Evolutionary conservation across 768 basidiomycete species (phyloP).

Genomic region (Dentipellis sp.): DNA sequence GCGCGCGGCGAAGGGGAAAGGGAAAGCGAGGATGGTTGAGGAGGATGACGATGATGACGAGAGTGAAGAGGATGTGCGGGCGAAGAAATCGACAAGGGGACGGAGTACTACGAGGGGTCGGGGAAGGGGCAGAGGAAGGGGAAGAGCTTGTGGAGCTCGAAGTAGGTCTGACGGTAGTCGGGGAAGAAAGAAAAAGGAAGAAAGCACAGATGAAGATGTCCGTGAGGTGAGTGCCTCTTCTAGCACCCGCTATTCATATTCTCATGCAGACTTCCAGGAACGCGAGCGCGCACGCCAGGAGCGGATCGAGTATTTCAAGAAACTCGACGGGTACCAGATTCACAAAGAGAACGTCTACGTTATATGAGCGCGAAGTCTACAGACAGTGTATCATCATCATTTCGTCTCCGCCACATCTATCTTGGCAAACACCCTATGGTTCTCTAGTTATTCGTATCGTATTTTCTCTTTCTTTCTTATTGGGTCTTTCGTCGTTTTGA

Average conservation of each 20-base stretch:
- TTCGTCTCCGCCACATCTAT: neutral
- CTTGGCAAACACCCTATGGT: neutral
- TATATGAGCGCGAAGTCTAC: constrained; percentile 1
- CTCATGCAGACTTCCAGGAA: neutral
- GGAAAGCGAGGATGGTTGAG: neutral
- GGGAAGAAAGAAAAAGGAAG: constrained; percentile 10
- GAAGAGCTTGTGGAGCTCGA: neutral
- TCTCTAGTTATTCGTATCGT: neutral
- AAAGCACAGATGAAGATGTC: constrained; percentile 14
- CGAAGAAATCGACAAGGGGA: neutral
- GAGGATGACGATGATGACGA: neutral
- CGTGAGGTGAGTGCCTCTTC: constrained; percentile 8
- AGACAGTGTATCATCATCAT: neutral
- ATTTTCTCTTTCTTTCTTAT: neutral
- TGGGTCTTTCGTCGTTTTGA: no score
- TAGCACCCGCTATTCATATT: neutral
- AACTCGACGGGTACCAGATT: constrained; percentile 11
- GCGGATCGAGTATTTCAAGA: constrained; percentile 14
- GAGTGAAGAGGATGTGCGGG: neutral
- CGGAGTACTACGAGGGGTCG: neutral
- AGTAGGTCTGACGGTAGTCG: neutral
- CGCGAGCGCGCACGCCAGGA: constrained; percentile 10
- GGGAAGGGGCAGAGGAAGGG: neutral
- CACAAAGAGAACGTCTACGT: constrained; percentile 15
- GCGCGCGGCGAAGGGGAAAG: neutral